Base-by-base conservation (phyloP, 1,284 basidiomycete species). In the Cutaneotrichosporon sp. region DNA sequence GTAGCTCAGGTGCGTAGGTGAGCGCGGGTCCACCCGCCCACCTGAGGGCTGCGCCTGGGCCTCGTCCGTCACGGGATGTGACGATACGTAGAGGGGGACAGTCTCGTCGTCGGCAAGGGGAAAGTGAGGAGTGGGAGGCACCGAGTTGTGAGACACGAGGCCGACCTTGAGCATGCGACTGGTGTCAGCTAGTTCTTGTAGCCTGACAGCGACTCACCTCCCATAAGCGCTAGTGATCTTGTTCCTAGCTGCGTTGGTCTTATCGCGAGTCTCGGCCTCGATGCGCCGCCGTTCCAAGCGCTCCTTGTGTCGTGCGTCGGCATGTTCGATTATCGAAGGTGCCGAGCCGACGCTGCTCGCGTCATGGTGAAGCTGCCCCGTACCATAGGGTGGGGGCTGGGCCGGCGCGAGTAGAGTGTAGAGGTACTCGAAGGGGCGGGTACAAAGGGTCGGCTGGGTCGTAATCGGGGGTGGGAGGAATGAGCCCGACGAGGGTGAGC, bases 91-190 rank as follows among this genome's bases (percentile, higher is more conserved):
- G 49, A 50, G 49, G 49, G 49, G 26, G 11, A 22, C 13, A 8
- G 22, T 30, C 26, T 50, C 49, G 13, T 30, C 26, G 49, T 16
- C 22, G 22, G 13, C 22, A 11, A 22, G 11, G 26, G 11, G 6
- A 30, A 34, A 5, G 3, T 8, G 30, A 16, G 31, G 31, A 6
- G 31, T 53, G 51, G 31, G 31, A 9, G 51, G 51, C 1, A 31
- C 31, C 4, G 26, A 16, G 31, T 53, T 30, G 18, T 30, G 51
- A 53, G 7, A 10, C 6, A 31, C 31, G 31, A 53, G 22, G 13
- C 38, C 55, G 55, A 56, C 55, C 38, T 56, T 56, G 36, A 40
- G 55, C 55, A 56, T 56, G 14, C 55, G 55, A 40, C 55, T 56
- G 55, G 22, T 40, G 38, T 56, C 36, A 56, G 55, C 22, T 42